phyloP scores from a whole-genome alignment of 1,139 yeast species.

The Lodderomyces elongisporus region DNA sequence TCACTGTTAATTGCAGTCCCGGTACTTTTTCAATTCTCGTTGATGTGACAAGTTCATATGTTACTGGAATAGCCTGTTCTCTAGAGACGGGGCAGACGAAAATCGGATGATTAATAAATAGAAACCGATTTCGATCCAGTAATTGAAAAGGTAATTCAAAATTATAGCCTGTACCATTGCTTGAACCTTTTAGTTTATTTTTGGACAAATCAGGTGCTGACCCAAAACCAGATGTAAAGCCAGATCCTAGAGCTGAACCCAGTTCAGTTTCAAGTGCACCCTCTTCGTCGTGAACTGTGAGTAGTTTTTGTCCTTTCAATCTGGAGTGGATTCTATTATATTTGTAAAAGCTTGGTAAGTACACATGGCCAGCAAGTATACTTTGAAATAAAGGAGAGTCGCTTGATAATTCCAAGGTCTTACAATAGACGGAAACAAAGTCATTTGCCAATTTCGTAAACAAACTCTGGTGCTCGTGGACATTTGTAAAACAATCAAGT shows the following conservation, averaged over 20 bases:
- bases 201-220: no score
- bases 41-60: constrained; percentile 15
- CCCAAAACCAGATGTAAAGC: no score
- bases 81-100: constrained; percentile 89
- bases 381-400: constrained; percentile 70
- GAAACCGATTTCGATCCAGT: constrained; percentile 36
- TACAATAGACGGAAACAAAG: constrained; percentile 65
- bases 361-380: constrained; percentile 63
- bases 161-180: constrained; percentile 4
- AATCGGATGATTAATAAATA: constrained; percentile 67
- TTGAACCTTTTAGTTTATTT: no score
- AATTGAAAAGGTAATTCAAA: constrained; percentile 42
- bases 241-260: no score
- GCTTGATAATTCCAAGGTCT: constrained; percentile 55
- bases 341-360: constrained; percentile 69
- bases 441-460: constrained; percentile 40
- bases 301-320: constrained; percentile 24
- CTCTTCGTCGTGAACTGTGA: constrained; percentile 32
- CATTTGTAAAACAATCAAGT: constrained; percentile 33
- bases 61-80: constrained; percentile 56
- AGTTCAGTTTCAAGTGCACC: constrained; percentile 3
- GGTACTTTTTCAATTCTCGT: constrained; percentile 4
- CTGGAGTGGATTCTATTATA: constrained; percentile 45
- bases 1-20: constrained; percentile 6
- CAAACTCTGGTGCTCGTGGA: constrained; percentile 27